These are phyloP conservation scores for Tylopilus sp. DNA, from an alignment of 1,284 basidiomycete species.

Conservation along the genomic window DNA sequence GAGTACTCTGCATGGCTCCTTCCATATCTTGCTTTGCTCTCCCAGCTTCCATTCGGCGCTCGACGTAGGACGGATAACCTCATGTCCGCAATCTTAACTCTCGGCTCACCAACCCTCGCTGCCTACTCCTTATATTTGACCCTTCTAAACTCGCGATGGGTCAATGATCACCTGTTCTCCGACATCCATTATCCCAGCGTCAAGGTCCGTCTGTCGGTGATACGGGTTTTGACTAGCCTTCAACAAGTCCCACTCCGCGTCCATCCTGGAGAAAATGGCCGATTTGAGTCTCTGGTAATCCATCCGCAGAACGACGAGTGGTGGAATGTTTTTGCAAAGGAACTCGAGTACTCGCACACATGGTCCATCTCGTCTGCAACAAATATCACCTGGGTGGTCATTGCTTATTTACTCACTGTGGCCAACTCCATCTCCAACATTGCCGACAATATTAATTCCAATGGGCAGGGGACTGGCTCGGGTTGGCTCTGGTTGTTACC, in stretches of 20 bases:
- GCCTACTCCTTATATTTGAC: constrained; percentile 46
- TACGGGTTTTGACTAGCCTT: constrained; percentile 33
- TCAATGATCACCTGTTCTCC: constrained; percentile 34
- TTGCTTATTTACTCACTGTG: constrained; percentile 56
- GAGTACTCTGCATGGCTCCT: constrained; percentile 56
- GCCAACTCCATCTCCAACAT: constrained; percentile 49
- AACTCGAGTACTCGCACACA: constrained; percentile 40
- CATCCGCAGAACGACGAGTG: constrained; percentile 45
- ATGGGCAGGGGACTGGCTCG: constrained; percentile 50
- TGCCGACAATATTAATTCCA: constrained; percentile 32
- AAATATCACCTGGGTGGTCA: constrained; percentile 53
- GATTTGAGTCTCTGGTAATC: constrained; percentile 43
- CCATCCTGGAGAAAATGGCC: constrained; percentile 28
- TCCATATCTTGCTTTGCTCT: constrained; percentile 55
- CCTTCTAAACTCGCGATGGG: constrained; percentile 44
- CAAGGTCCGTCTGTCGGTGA: constrained; percentile 26
- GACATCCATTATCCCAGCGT: constrained; percentile 30
- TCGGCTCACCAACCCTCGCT: constrained; percentile 47
- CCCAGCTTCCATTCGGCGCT: constrained; percentile 56
- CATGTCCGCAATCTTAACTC: constrained; percentile 42
- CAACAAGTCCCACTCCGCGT: constrained; percentile 47
- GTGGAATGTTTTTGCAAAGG: constrained; percentile 38
- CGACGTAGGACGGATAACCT: constrained; percentile 37
- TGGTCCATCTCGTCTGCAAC: constrained; percentile 55
- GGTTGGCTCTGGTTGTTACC: constrained; percentile 56